phyloP scores from a whole-genome alignment of 176 grass and related monocot genomes.

The Otatea glauca region DNA sequence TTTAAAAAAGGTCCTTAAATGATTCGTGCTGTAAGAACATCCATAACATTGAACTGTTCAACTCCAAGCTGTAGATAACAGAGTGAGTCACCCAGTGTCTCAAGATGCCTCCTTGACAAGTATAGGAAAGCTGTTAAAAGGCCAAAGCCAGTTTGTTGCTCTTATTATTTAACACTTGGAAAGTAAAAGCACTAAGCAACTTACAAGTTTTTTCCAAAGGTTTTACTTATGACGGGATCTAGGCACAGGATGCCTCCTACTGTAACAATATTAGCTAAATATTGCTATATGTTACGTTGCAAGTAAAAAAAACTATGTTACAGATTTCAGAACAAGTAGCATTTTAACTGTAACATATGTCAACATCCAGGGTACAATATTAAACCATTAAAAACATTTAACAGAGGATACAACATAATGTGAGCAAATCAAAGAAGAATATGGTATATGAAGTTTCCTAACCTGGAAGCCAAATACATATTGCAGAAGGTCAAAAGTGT shows the following conservation, averaged over 20 bases:
- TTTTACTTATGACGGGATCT: neutral
- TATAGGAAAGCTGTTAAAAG: neutral
- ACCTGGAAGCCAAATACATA: constrained; percentile 95
- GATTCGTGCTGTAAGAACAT: constrained; percentile 11
- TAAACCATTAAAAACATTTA: constrained; percentile 26
- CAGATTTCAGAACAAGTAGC: neutral
- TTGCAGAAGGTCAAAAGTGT: constrained; percentile 85
- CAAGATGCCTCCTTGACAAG: neutral
- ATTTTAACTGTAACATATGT: constrained; percentile 8
- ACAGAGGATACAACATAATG: neutral
- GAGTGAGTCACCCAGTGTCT: neutral
- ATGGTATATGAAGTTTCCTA: constrained; percentile 38
- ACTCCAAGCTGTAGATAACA: constrained; percentile 11
- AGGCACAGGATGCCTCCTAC: neutral
- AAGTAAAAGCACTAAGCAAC: neutral
- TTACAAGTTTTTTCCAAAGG: neutral
- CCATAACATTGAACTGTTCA: neutral
- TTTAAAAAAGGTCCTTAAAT: neutral
- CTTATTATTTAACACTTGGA: neutral
- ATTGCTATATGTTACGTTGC: neutral
- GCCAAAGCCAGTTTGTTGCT: neutral
- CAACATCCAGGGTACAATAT: constrained; percentile 16
- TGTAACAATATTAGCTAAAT: constrained; percentile 24
- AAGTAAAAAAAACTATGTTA: neutral
- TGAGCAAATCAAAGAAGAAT: constrained; percentile 9